phyloP scores from a whole-genome alignment of 345 rosid genomes.

The Sonneratia alba region DNA sequence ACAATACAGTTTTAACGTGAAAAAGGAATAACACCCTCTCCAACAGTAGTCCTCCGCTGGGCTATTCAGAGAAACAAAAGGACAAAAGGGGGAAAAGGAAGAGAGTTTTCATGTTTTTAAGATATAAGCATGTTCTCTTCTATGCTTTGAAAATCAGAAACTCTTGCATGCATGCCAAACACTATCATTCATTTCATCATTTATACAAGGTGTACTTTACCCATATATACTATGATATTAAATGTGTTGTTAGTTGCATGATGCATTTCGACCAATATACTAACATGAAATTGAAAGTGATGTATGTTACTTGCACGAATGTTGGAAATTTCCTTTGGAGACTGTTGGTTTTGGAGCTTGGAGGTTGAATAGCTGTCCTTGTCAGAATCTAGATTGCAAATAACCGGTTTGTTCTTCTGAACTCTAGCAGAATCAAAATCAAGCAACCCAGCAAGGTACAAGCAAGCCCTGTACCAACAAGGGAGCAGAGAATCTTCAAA shows the following conservation, averaged over 20 bases:
- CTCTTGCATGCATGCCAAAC: no score
- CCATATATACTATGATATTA: not conserved
- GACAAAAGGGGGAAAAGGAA: no score
- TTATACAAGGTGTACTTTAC: no score
- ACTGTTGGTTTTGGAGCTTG: not conserved
- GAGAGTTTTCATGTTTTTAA: no score
- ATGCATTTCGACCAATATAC: no score
- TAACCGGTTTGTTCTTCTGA: slow-evolving; percentile 1
- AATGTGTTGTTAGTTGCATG: no score
- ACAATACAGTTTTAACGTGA: not conserved
- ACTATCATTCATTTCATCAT: no score
- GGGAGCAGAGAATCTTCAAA: slow-evolving; percentile 38
- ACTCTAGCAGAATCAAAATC: slow-evolving; percentile 35
- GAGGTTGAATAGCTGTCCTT: not conserved
- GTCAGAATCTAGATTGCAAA: not conserved
- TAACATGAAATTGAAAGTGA: not conserved
- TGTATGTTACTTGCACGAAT: not conserved
- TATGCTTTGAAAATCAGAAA: no score
- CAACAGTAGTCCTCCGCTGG: not conserved
- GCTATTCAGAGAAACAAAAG: no score
- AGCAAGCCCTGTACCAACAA: slow-evolving; percentile 47
- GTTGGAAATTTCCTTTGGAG: not conserved
- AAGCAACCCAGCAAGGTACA: slow-evolving; percentile 35
- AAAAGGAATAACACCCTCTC: not conserved
- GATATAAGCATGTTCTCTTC: no score